Evolutionary conservation across 345 rosid genomes (phyloP), one percentile per base, ranked within the genome.

Genomic region (Erucastrum elatum): DNA sequence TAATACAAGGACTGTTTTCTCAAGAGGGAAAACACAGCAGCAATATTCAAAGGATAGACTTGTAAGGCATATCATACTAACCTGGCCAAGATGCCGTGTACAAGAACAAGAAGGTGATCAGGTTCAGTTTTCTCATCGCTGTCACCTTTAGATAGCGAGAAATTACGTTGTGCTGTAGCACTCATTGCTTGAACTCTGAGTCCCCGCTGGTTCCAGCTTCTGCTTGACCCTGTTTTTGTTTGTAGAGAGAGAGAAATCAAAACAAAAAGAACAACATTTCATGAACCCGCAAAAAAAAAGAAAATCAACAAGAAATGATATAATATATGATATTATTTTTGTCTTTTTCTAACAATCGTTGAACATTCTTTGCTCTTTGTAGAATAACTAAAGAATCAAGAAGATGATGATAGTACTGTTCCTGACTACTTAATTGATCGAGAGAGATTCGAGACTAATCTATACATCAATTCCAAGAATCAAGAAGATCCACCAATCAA

Each of bases 61-160:
- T n/a, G 56, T 5, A 49, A 49, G 16, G 29, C 63, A 58, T 25
- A 58, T 59, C 31, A 53, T 53, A 94, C 97, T 21, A 21, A 94
- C 97, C 99, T 91, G 30, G 97, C 99, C 60, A 93, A 81, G 71
- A 95, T 95, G 61, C 99, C 99, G 34, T 95, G 99, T 63, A 93
- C 99, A 81, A 95, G 99, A 79, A 95, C 96, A 81, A 95, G 94
- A 76, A 95, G 99, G 83, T 95, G 99, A 87, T 95, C 98, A 46
- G 98, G 96, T 27, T 83, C 88, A 73, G 49, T 75, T 77, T 80
- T 86, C 41, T 84, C 87, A 81, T 82, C 86, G 5, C 66, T 16
- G 17, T 79, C 74, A 8, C 84, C 82, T 76, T 71, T 76, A 0
- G 87, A 80, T 1, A 87, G 70, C 16, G 82, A 82, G 72, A 83